Evolutionary conservation across 306 rosid species (phyloP).

Genomic region (Pyrus bretschneideri): DNA sequence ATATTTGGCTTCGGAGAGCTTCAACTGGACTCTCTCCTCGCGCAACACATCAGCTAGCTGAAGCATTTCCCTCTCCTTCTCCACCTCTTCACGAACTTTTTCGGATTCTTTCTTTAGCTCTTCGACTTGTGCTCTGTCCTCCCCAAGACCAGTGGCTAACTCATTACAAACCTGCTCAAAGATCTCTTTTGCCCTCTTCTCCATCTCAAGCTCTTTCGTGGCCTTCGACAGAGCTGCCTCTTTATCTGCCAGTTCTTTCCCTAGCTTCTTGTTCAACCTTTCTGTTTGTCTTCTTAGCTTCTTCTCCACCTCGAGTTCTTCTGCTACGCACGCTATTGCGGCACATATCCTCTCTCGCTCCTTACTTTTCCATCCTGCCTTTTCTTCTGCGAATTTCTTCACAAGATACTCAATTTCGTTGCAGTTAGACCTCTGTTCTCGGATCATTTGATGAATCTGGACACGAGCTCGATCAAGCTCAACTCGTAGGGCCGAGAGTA

Average conservation of each 20-base stretch:
- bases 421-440: conserved; percentile 40
- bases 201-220: conserved; percentile 64
- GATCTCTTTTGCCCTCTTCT: conserved; percentile 77
- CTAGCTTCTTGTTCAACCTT: conserved; percentile 71
- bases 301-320: conserved; percentile 74
- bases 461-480: conserved; percentile 62
- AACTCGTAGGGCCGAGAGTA: conserved; percentile 48
- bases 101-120: conserved; percentile 73
- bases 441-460: conserved; percentile 52
- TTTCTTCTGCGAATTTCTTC: conserved; percentile 66
- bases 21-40: conserved; percentile 96
- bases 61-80: conserved; percentile 92
- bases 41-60: conserved; percentile 78
- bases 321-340: conserved; percentile 45
- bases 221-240: conserved; percentile 48
- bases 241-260: conserved; percentile 55
- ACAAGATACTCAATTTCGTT: conserved; percentile 42
- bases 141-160: conserved; percentile 70
- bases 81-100: conserved; percentile 69
- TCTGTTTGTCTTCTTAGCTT: conserved; percentile 74
- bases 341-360: conserved; percentile 57
- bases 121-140: conserved; percentile 75
- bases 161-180: conserved; percentile 80
- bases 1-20: conserved; percentile 85
- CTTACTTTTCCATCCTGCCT: conserved; percentile 64